Conservation (phyloP, 345 rosid species). For the Citrus glauca region DNA sequence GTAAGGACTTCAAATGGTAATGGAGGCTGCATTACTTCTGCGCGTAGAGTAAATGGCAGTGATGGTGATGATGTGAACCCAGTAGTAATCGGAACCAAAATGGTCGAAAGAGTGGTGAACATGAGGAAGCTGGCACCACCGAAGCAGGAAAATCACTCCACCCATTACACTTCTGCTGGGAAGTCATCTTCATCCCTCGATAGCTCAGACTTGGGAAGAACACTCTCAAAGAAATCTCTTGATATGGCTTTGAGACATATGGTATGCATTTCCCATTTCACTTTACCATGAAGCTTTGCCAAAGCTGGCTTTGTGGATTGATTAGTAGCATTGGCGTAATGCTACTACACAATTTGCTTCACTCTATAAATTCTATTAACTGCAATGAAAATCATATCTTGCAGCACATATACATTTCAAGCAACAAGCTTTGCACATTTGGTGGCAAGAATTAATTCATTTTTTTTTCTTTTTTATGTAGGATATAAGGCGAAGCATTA, state of each 20-base stretch:
- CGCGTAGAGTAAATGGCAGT: conserved; percentile 36
- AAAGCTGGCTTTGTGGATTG: neutral
- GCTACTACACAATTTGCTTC: neutral
- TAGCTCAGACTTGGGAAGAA: conserved; percentile 71
- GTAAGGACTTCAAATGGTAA: conserved; percentile 43
- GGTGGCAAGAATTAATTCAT: neutral
- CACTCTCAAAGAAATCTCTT: conserved; percentile 71
- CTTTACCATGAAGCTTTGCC: neutral
- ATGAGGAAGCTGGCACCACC: conserved; percentile 84
- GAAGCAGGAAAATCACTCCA: conserved; percentile 35
- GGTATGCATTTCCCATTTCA: conserved; percentile 35
- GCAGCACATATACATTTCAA: neutral
- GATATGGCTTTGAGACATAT: conserved; percentile 92
- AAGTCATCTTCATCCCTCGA: conserved; percentile 51
- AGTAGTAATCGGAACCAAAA: conserved; percentile 61
- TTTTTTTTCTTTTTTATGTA: conserved; percentile 19
- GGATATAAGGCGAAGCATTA: conserved; percentile 74
- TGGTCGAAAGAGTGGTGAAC: conserved; percentile 90
- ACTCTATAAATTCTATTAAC: conserved; percentile 16
- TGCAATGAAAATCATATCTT: neutral
- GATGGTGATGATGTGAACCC: conserved; percentile 67
- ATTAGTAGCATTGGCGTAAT: neutral
- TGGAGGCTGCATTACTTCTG: conserved; percentile 36
- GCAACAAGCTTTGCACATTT: neutral
- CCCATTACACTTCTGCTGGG: conserved; percentile 26